phyloP scores from a whole-genome alignment of 2,329 filamentous ascomycete species.

The Colletotrichum sidae region DNA sequence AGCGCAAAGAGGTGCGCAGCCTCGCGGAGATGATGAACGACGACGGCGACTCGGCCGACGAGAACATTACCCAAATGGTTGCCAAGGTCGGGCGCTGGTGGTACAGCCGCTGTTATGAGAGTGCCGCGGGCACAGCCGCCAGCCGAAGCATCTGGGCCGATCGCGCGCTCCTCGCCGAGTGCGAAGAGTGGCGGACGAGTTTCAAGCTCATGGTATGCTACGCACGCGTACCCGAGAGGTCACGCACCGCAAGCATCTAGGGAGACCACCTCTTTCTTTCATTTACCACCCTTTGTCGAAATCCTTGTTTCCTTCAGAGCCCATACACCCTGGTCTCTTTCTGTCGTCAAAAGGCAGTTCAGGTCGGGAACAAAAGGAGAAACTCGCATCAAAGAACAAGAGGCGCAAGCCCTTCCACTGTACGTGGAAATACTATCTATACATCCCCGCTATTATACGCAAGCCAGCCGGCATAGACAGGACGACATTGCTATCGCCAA shows the following conservation, averaged over 20 bases:
- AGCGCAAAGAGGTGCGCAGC: conserved; percentile 60
- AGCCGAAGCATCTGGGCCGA: conserved; percentile 81
- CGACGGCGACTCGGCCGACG: conserved; percentile 77
- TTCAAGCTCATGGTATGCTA: conserved; percentile 93
- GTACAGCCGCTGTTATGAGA: conserved; percentile 94
- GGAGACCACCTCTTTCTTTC: not conserved
- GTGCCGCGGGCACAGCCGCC: conserved; percentile 62
- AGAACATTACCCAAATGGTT: conserved; percentile 92
- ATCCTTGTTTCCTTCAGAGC: conserved; percentile 3
- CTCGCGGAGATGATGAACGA: conserved; percentile 81
- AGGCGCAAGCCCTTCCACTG: conserved; percentile 32
- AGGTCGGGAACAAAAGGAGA: conserved; percentile 13
- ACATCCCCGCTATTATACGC: conserved; percentile 1
- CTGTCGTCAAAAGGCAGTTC: conserved; percentile 13
- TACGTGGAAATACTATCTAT: not conserved
- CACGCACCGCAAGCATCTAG: conserved; percentile 61
- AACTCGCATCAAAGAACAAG: conserved; percentile 33
- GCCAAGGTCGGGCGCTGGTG: conserved; percentile 94
- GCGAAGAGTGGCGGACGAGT: conserved; percentile 86
- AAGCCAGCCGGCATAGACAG: conserved; percentile 30
- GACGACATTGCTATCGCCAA: conserved; percentile 17
- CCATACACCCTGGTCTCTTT: conserved; percentile 10
- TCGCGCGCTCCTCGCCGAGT: conserved; percentile 80
- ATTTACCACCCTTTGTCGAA: conserved; percentile 4
- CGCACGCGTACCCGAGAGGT: conserved; percentile 80